Base-by-base conservation (phyloP, 805 yeast genomes). In the Ogataea trehaloabstinens region DNA sequence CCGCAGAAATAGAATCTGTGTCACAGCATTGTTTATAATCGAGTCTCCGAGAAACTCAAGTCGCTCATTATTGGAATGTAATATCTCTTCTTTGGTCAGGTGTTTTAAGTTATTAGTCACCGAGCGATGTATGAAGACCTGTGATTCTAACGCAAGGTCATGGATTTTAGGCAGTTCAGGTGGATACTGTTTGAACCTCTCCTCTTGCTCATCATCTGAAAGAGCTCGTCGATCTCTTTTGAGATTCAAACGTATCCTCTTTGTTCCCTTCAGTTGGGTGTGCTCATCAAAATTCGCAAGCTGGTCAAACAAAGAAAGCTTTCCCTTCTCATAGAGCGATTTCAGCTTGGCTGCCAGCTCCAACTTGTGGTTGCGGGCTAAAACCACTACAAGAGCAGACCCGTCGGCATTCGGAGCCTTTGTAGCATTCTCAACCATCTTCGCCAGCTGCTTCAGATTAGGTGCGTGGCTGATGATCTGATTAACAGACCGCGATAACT, bases 1-100 rank as follows among this genome's bases (percentile, higher is more conserved):
- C 39, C 73, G 61, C 19, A 75, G 70, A 52, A 72, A 88, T 13
- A 87, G 68, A 29, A 90, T 70, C 41, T 74, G 66, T 0, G 96
- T 82, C 38, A 85, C 79, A n/a, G 82, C 67, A 38, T 74, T 74
- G 55, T 86, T 85, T 42, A 91, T 65, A 16, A 88, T 75, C 1
- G 97, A 80, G 64, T 91, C 98, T 12, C 98, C 98, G 31, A 87
- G 66, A 55, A 88, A 91, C 64, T 91, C 98, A 17, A 89, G 67
- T 35, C 96, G 71, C 67, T 90, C 97, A 58, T 91, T 86, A 51
- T 87, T 90, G 2, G 80, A 66, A 36, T 71, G 66, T 19, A 83
- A 66, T 37, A 74, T 66, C 47, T 83, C 91, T 4, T 64, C 60
- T 35, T 72, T 76, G n/a, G 76, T 66, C 34, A 82, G 59, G 47